phyloP scores from a whole-genome alignment of 2,329 filamentous ascomycete genomes.

The Ilyonectria destructans region DNA sequence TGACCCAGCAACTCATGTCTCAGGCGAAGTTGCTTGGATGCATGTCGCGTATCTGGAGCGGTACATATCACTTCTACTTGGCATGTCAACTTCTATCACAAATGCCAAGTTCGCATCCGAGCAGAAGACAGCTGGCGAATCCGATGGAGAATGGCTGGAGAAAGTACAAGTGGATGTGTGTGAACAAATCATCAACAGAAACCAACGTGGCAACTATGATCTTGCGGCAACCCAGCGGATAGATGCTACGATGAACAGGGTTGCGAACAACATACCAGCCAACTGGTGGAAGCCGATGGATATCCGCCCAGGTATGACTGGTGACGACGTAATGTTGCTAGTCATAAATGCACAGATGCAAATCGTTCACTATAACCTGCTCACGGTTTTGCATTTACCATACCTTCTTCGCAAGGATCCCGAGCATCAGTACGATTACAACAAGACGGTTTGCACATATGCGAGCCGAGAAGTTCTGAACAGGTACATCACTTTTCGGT shows the following conservation, averaged over 20 bases:
- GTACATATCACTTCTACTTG: slow-evolving; percentile 10
- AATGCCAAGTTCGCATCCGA: not conserved
- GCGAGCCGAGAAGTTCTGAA: slow-evolving; percentile 26
- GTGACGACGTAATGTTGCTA: slow-evolving; percentile 1
- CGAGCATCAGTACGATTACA: slow-evolving; percentile 19
- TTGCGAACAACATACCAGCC: slow-evolving; percentile 6
- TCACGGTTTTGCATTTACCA: slow-evolving; percentile 14
- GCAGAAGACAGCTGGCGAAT: not conserved
- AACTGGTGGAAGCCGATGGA: slow-evolving; percentile 12
- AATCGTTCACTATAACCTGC: slow-evolving; percentile 17
- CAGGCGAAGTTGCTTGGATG: not conserved
- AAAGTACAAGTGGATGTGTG: slow-evolving; percentile 4
- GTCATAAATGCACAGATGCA: slow-evolving; percentile 16
- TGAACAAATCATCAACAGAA: slow-evolving; percentile 13
- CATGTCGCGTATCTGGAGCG: slow-evolving; percentile 14
- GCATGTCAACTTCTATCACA: slow-evolving; percentile 15
- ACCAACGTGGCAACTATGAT: slow-evolving; percentile 11
- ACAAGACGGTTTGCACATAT: slow-evolving; percentile 14
- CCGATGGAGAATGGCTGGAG: slow-evolving; percentile 8
- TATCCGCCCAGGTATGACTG: slow-evolving; percentile 6
- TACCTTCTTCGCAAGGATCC: slow-evolving; percentile 2
- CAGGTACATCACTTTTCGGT: slow-evolving; percentile 21
- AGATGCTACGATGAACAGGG: slow-evolving; percentile 1
- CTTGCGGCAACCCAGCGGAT: slow-evolving; percentile 1
- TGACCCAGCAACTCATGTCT: slow-evolving; percentile 6